Evolutionary conservation across 2,329 filamentous ascomycete genomes (phyloP).

Genomic region (Falciphora oryzae): DNA sequence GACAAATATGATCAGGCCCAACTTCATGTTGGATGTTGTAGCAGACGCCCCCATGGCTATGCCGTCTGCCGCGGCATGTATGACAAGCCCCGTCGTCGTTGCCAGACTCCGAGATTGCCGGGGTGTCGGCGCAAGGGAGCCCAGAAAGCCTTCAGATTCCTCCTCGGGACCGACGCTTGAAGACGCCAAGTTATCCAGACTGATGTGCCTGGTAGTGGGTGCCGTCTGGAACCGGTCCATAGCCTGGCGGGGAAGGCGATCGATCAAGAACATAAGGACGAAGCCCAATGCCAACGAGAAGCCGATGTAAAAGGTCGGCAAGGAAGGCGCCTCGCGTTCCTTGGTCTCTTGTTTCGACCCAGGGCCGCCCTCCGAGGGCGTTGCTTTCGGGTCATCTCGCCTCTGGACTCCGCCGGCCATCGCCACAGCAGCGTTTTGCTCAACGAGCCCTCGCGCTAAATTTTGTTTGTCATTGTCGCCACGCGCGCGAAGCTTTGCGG

Average conservation of each 20-base stretch:
- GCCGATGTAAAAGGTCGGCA: conserved; percentile 74
- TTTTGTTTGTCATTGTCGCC: background rate
- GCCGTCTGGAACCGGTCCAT: conserved; percentile 57
- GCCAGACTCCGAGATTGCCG: conserved; percentile 60
- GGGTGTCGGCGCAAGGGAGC: conserved; percentile 50
- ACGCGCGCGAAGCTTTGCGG: background rate
- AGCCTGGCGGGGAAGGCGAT: conserved; percentile 72
- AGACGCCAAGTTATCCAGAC: conserved; percentile 67
- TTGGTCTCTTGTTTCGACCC: background rate
- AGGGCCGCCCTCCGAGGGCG: too few relatives aligned
- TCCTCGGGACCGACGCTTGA: conserved; percentile 38
- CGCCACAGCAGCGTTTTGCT: background rate
- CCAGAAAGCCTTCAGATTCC: conserved; percentile 53
- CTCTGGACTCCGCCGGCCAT: background rate
- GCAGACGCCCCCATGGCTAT: conserved; percentile 93
- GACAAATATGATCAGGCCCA: conserved; percentile 88
- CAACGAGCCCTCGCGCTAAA: background rate
- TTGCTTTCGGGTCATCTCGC: background rate
- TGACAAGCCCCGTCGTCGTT: conserved; percentile 92
- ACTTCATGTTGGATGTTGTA: conserved; percentile 62
- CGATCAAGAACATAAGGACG: conserved; percentile 93
- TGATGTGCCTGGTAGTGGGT: conserved; percentile 76
- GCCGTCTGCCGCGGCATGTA: conserved; percentile 90
- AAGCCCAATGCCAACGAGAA: conserved; percentile 84
- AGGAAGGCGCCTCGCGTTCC: conserved; percentile 11